Base-by-base conservation (phyloP, 1,284 basidiomycete species). In the Trichosporon sp. region DNA sequence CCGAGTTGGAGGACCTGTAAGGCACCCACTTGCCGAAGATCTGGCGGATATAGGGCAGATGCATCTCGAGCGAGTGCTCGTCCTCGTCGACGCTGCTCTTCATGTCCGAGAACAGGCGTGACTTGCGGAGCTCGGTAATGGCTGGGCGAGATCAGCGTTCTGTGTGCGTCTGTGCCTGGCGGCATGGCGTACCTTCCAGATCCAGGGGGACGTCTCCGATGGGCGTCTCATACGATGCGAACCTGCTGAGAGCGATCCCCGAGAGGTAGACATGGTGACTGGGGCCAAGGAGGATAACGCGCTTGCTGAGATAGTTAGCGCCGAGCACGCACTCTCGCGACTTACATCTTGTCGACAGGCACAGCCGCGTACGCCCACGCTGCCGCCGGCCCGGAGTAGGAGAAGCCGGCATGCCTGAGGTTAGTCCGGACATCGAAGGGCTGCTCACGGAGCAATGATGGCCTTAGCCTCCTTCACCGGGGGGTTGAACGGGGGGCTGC, bases 31-130 rank as follows among this genome's bases (percentile, higher is more conserved):
- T 88, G 78, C 91, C 85, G 74, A 98, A 98, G 9, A 92, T 84
- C 80, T 95, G 93, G 65, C 92, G 88, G 42, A 99, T 86, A 80
- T 96, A 98, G 2, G 95, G 95, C 13, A 97, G 86, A 75, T 98
- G 95, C 93, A 99, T 96, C 84, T 99, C 97, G 65, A 99, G 89
- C 77, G 92, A 95, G 81, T 99, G 97, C 77, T 99, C 97, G 47
- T 91, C 92, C 80, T 96, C 93, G 78, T 99, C 97, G 1, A 88
- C 89, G 0, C 83, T 76, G 1, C 86, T 74, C 18, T 84, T 84
- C 89, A 98, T 91, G 25, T 86, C 84, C 38, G 86, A 85, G 77
- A 99, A 99, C 68, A 88, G 83, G 0, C 89, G 88, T 0, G 92
- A 92, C 2, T 80, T 81, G 58, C 85, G 85, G 15, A 99, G 86